Base-by-base conservation (phyloP, 768 basidiomycete species). In the Mycena venus region DNA sequence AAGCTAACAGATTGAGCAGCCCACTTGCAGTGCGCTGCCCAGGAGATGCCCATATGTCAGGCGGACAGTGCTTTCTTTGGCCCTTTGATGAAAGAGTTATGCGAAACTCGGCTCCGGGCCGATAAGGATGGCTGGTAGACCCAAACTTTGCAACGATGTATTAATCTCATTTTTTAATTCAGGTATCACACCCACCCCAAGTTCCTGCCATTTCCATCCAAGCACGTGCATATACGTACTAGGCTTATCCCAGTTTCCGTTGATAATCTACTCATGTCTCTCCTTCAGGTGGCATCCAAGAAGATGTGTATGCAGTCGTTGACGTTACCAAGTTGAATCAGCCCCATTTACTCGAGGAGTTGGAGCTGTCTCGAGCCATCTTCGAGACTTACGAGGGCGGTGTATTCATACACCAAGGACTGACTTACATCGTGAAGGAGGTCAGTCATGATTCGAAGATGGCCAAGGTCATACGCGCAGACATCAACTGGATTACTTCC, bases 371-470 rank as follows among this genome's bases (percentile, higher is more conserved):
- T 25, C 86, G 96, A 34, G 95, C 95, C 0, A 83, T 96, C 67
- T 98, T 97, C 76, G 96, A 97, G 82, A 84, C 95, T 11, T 98
- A 97, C 78, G 96, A 97, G 83, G 96, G 96, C 15, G 96, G 92
- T 5, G 91, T 97, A 93, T 98, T 95, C 82, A 91, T 97, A 83
- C 96, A 97, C 79, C 96, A 96, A 84, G 96, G 96, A 4, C 75
- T 92, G 73, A 91, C 95, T 0, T 97, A 91, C 80, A 87, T 97
- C 53, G 95, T 96, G 70, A 90, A 89, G 80, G 94, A 96, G 82
- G 87, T 97, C 65, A 93, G 90, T 76, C 96, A 97, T 77, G 95
- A 96, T 78, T 82, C 88, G 4, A 93, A 90, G 79, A 85, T 91
- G 64, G 96, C 94, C 1, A 92, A 88, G 80, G 88, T 96, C 21